Evolutionary conservation across 768 basidiomycete genomes (phyloP).

Genomic region (Xerocomus brunneocitrinus): DNA sequence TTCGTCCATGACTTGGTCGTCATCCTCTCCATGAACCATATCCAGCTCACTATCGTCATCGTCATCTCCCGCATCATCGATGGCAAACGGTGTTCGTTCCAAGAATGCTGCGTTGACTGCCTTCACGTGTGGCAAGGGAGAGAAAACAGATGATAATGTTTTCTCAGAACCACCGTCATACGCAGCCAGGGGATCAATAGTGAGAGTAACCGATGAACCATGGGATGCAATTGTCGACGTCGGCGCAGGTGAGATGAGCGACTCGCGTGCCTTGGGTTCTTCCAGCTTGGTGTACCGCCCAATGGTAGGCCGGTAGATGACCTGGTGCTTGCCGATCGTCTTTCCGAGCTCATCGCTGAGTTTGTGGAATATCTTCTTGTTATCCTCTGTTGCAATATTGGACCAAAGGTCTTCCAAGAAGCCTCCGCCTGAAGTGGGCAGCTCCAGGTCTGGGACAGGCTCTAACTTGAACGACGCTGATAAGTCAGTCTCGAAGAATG

Average conservation of each 20-base stretch:
- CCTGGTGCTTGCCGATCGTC: conserved; percentile 90
- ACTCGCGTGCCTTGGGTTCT: conserved; percentile 86
- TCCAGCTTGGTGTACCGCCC: conserved; percentile 79
- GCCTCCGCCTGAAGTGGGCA: conserved; percentile 53
- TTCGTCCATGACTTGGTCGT: conserved; percentile 87
- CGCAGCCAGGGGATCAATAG: conserved; percentile 37
- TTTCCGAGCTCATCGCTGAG: conserved; percentile 93
- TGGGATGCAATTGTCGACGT: conserved; percentile 46
- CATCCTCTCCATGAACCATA: conserved; percentile 52
- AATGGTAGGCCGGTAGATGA: conserved; percentile 76
- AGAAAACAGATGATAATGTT: conserved; percentile 31
- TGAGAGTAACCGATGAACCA: conserved; percentile 45
- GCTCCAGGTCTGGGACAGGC: conserved; percentile 61
- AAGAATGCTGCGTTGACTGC: conserved; percentile 79
- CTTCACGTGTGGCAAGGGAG: conserved; percentile 63
- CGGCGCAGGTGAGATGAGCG: conserved; percentile 67
- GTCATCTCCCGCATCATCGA: conserved; percentile 81
- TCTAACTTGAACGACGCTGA: conserved; percentile 83
- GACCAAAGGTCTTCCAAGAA: conserved; percentile 84
- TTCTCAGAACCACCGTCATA: conserved; percentile 19
- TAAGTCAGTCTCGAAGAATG: conserved; percentile 93
- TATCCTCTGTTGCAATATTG: conserved; percentile 83
- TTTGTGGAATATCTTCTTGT: conserved; percentile 90
- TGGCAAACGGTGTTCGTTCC: conserved; percentile 94
- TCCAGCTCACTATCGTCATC: conserved; percentile 63